Percentiles rank a stretch among this genome's conserved stretches.
phyloP scores from a whole-genome alignment of 164 flowering plant genomes.

The Annona cherimola region DNA sequence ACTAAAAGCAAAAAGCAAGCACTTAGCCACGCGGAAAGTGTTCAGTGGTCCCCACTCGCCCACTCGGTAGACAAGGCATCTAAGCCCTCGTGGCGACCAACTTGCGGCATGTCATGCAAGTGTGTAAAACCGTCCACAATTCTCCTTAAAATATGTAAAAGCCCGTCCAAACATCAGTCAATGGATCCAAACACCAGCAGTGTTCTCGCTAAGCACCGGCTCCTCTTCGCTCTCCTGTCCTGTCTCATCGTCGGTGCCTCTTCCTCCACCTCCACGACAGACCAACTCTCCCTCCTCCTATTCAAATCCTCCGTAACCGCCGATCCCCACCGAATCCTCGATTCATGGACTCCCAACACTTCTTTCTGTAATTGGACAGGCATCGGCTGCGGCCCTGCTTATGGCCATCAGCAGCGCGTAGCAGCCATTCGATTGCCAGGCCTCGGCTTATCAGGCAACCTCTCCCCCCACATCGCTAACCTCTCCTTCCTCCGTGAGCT shows the following conservation, averaged over 20 bases:
- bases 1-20: too few species aligned
- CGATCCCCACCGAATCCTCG: constrained; percentile 13
- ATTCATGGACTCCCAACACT: constrained; percentile 17
- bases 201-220: neutral
- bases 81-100: too few species aligned
- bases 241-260: neutral
- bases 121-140: too few species aligned
- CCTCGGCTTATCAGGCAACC: constrained; percentile 19
- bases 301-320: constrained; percentile 11
- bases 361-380: constrained; percentile 19
- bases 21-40: too few species aligned
- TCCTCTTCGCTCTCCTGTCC: neutral
- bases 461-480: constrained; percentile 39
- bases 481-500: constrained; percentile 37
- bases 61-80: too few species aligned
- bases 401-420: constrained; percentile 21
- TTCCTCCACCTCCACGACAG: constrained; percentile 3
- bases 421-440: constrained; percentile 19
- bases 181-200: neutral
- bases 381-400: constrained; percentile 20
- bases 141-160: too few species aligned
- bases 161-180: neutral
- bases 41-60: too few species aligned
- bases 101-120: too few species aligned
- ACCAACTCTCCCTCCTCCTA: constrained; percentile 11